Percentiles rank a stretch among this genome's conserved stretches.
These are phyloP conservation scores for Cutaneotrichosporon sp. DNA, from an alignment of 1,284 basidiomycete species.

Conservation along the genomic window DNA sequence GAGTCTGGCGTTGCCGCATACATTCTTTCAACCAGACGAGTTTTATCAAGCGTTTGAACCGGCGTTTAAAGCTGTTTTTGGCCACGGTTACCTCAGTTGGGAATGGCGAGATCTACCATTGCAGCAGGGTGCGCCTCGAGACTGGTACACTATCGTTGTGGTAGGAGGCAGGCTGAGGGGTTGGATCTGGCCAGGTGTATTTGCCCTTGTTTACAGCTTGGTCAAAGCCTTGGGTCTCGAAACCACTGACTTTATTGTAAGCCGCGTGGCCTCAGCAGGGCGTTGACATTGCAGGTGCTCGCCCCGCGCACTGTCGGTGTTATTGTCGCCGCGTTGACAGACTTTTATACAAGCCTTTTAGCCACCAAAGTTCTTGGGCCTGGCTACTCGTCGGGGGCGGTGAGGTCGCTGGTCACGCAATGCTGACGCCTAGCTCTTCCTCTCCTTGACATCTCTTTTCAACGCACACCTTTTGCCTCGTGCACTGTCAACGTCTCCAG, in stretches of 20 bases:
- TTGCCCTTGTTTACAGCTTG: slow-evolving; percentile 5
- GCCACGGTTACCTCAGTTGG: slow-evolving; percentile 90
- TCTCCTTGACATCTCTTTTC: slow-evolving; percentile 83
- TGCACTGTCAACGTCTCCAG: slow-evolving; percentile 87
- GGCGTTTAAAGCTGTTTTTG: slow-evolving; percentile 81
- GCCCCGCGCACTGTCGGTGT: slow-evolving; percentile 77
- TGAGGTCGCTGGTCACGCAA: slow-evolving; percentile 50
- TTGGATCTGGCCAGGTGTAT: slow-evolving; percentile 24
- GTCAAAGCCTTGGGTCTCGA: slow-evolving; percentile 49
- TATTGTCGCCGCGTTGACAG: slow-evolving; percentile 70
- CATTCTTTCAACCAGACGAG: slow-evolving; percentile 97
- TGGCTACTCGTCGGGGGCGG: slow-evolving; percentile 59
- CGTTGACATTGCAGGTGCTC: slow-evolving; percentile 35
- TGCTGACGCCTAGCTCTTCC: slow-evolving; percentile 57
- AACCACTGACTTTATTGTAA: slow-evolving; percentile 54
- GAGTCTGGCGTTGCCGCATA: slow-evolving; percentile 58
- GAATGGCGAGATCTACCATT: slow-evolving; percentile 76
- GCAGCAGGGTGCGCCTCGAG: slow-evolving; percentile 49
- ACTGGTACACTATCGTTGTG: slow-evolving; percentile 44
- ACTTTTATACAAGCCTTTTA: slow-evolving; percentile 66
- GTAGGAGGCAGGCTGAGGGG: slow-evolving; percentile 22
- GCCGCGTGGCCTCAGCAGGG: slow-evolving; percentile 26
- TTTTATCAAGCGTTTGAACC: slow-evolving; percentile 93
- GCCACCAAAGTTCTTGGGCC: slow-evolving; percentile 59
- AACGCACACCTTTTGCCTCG: slow-evolving; percentile 76